phyloP scores from a whole-genome alignment of 805 yeast species.

The Candida germanica region DNA sequence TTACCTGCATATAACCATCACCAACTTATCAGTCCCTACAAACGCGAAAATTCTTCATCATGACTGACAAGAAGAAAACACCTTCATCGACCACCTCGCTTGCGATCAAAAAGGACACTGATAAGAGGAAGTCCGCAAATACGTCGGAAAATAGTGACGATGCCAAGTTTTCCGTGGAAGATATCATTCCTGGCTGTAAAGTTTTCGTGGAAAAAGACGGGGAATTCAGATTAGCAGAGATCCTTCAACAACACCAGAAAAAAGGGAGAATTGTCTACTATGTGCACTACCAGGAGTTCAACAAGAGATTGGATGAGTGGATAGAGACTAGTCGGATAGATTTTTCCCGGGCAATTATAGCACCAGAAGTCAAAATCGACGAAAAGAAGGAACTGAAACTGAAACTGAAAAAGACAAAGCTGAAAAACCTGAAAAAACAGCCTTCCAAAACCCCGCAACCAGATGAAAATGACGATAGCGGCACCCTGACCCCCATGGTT shows the following conservation, averaged over 20 bases:
- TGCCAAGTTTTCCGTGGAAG: conserved; percentile 34
- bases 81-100: conserved; percentile 9
- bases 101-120: conserved; percentile 9
- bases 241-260: conserved; percentile 69
- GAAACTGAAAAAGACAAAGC: conserved; percentile 23
- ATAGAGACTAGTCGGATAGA: conserved; percentile 70
- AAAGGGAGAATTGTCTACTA: conserved; percentile 80
- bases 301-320: conserved; percentile 97
- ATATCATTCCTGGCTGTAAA: conserved; percentile 73
- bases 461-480: conserved; percentile 18
- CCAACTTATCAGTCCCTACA: too few relatives aligned
- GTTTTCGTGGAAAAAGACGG: conserved; percentile 80
- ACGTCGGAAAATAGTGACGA: conserved; percentile 5
- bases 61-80: conserved; percentile 1
- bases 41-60: too few relatives aligned
- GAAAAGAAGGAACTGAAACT: conserved; percentile 33
- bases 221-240: conserved; percentile 78
- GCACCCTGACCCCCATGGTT: conserved; percentile 21
- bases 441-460: conserved; percentile 24
- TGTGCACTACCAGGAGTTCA: conserved; percentile 92
- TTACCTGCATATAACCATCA: too few relatives aligned
- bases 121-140: conserved; percentile 1
- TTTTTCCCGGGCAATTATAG: conserved; percentile 61
- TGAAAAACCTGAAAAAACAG: conserved; percentile 24
- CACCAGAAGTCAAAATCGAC: conserved; percentile 62